Evolutionary conservation across 495 filamentous ascomycete genomes (phyloP).

Genomic region (Trichoderma asperelloides): DNA sequence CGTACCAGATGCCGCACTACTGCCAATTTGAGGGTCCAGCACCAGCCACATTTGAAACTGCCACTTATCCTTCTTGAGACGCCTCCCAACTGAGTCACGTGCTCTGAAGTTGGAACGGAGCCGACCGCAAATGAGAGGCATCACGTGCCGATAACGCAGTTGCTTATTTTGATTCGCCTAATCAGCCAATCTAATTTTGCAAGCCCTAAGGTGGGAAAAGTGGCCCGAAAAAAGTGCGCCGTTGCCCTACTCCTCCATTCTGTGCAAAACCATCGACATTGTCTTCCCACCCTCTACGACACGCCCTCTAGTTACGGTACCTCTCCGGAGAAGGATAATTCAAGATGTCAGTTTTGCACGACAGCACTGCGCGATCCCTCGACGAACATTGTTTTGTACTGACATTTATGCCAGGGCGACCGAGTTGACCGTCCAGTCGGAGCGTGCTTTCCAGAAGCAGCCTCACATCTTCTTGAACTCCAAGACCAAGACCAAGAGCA

Average conservation of each 20-base stretch:
- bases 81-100: neutral
- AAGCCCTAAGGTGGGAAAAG: slow-evolving; percentile 12
- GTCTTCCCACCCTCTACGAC: slow-evolving; percentile 8
- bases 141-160: slow-evolving; percentile 1
- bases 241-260: slow-evolving; percentile 10
- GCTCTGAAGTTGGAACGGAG: too few relatives aligned
- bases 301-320: slow-evolving; percentile 10
- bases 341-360: slow-evolving; percentile 10
- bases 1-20: neutral
- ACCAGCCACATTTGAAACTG: neutral
- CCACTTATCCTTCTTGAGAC: neutral
- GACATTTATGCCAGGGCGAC: slow-evolving; percentile 61
- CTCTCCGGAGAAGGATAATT: slow-evolving; percentile 9
- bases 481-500: slow-evolving; percentile 85
- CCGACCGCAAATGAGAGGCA: neutral
- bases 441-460: slow-evolving; percentile 99
- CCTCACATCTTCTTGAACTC: slow-evolving; percentile 98
- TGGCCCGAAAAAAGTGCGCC: slow-evolving; percentile 9
- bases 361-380: neutral
- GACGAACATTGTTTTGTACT: neutral
- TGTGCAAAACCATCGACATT: slow-evolving; percentile 11
- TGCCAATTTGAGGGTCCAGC: neutral
- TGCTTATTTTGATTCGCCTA: neutral
- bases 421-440: slow-evolving; percentile 95
- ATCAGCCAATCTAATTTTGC: slow-evolving; percentile 12